phyloP scores from a whole-genome alignment of 345 rosid species.

The Pistacia vera region DNA sequence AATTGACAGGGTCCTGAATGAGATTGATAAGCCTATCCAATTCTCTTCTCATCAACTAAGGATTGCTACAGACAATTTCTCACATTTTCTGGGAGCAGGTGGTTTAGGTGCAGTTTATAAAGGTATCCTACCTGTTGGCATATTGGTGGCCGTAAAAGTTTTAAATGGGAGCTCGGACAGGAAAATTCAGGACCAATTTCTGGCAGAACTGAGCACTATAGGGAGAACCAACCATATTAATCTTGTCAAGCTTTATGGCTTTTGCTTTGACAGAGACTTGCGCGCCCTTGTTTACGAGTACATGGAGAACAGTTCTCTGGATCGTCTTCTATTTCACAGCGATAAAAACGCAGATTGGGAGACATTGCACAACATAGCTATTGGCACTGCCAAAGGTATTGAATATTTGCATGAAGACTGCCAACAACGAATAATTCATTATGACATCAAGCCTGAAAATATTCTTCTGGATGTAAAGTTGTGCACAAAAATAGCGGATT shows the following conservation, averaged over 20 bases:
- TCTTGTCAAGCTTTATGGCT: conserved; percentile 20
- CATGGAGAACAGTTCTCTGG: conserved; percentile 20
- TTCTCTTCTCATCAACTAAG: conserved; percentile 19
- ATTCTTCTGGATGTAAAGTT: conserved; percentile 20
- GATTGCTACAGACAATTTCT: conserved; percentile 11
- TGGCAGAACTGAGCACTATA: conserved; percentile 26
- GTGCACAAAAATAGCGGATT: conserved; percentile 14
- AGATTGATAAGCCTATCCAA: conserved; percentile 5
- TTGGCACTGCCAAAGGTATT: conserved; percentile 17
- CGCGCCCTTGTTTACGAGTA: conserved; percentile 15
- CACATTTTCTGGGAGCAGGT: conserved; percentile 11
- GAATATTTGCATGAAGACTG: conserved; percentile 20
- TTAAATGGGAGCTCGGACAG: conserved; percentile 9
- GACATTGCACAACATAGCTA: conserved; percentile 8
- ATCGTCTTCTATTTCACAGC: not conserved
- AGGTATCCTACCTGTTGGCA: conserved; percentile 18
- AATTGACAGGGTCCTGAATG: conserved; percentile 4
- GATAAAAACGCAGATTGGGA: conserved; percentile 2
- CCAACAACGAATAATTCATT: conserved; percentile 9
- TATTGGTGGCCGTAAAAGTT: conserved; percentile 17
- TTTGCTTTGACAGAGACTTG: conserved; percentile 13
- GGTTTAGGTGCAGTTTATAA: conserved; percentile 26
- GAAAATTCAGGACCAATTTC: conserved; percentile 15
- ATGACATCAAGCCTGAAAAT: conserved; percentile 21
- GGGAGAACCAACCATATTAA: conserved; percentile 22